These are phyloP conservation scores for Helicocarpus griseus DNA, from an alignment of 2,329 filamentous ascomycete species.

Conservation along the genomic window DNA sequence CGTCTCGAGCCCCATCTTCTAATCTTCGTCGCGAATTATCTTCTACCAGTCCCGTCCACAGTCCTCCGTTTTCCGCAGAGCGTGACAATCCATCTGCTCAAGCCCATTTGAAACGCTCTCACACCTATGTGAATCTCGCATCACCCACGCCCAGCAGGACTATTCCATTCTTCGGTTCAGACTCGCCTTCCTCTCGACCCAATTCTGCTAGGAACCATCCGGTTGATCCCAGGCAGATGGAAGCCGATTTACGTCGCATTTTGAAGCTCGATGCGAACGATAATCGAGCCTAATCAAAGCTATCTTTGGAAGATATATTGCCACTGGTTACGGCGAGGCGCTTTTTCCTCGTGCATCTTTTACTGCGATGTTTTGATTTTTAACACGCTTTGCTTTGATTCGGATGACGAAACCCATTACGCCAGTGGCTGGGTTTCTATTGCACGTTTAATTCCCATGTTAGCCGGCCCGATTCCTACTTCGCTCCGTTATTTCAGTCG, in stretches of 20 bases:
- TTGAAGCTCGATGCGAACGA: constrained; percentile 33
- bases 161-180: constrained; percentile 11
- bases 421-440: not conserved
- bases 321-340: not conserved
- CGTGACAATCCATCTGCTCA: constrained; percentile 16
- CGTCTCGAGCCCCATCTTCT: constrained; percentile 21
- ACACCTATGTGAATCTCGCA: not conserved
- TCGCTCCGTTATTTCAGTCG: not conserved
- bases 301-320: not conserved
- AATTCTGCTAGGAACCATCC: constrained; percentile 16
- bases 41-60: constrained; percentile 14
- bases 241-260: constrained; percentile 39
- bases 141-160: constrained; percentile 9
- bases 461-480: not conserved
- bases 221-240: constrained; percentile 35
- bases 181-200: constrained; percentile 18
- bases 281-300: constrained; percentile 11
- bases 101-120: constrained; percentile 12
- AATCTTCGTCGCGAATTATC: constrained; percentile 24
- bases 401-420: not conserved
- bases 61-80: constrained; percentile 7
- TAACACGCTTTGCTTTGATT: not conserved
- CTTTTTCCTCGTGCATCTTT: not conserved
- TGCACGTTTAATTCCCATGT: not conserved
- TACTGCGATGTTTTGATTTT: not conserved